A percentile compares a stretch with the other conserved stretches of the same genome.
Evolutionary conservation across 1,284 basidiomycete genomes (phyloP).

Genomic region (Mycosarcoma mackinlayi): DNA sequence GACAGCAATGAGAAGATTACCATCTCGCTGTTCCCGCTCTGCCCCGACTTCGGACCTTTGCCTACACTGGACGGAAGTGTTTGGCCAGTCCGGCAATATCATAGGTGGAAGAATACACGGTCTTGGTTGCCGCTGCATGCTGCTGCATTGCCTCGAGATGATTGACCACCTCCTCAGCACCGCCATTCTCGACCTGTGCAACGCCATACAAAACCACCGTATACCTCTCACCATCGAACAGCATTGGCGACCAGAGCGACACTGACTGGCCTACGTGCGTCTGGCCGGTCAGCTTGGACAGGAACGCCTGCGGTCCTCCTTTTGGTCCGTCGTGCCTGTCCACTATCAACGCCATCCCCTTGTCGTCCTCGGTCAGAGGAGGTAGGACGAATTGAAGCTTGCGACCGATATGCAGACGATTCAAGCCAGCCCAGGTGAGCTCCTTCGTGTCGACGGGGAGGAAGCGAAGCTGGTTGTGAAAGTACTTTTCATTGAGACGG

Average conservation of each 20-base stretch:
- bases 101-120: background rate
- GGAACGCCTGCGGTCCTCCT: no score
- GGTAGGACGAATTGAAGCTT: background rate
- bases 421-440: background rate
- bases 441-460: conserved; percentile 2
- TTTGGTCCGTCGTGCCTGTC: background rate
- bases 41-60: no score
- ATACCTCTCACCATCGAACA: background rate
- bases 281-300: background rate
- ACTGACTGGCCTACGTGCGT: background rate
- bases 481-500: conserved; percentile 7
- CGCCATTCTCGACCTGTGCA: background rate
- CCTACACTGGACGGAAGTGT: no score
- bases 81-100: background rate
- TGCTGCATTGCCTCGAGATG: background rate
- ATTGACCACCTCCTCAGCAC: background rate
- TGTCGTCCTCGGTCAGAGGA: background rate
- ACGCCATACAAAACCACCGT: conserved; percentile 9
- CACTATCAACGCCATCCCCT: conserved; percentile 1
- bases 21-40: no score
- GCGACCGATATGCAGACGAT: background rate
- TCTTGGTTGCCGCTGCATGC: background rate
- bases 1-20: no score
- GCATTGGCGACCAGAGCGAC: conserved; percentile 6
- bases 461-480: background rate